Percentiles rank a stretch among this genome's conserved stretches.
Evolutionary conservation across 2,329 filamentous ascomycete genomes (phyloP).

Genomic region (Fusarium goolgardi): DNA sequence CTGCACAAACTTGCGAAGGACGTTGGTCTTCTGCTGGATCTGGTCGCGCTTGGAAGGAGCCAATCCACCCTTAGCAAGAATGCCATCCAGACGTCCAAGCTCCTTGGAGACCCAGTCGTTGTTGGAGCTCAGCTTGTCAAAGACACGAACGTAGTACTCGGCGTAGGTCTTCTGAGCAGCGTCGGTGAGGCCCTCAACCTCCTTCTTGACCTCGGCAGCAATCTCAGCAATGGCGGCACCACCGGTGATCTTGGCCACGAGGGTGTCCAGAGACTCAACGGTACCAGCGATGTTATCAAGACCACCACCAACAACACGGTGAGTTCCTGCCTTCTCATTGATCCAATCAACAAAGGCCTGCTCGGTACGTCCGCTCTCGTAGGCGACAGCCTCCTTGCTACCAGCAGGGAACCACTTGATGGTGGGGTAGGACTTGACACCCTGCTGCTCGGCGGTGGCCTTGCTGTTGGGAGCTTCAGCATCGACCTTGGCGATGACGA

Average conservation of each 20-base stretch:
- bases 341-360: constrained; percentile 81
- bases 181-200: constrained; percentile 73
- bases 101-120: constrained; percentile 87
- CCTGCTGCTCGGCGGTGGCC: constrained; percentile 78
- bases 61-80: constrained; percentile 87
- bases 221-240: constrained; percentile 72
- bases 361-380: constrained; percentile 82
- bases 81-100: constrained; percentile 79
- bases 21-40: constrained; percentile 86
- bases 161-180: constrained; percentile 78
- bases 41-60: constrained; percentile 90
- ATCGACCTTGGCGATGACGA: constrained; percentile 95
- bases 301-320: constrained; percentile 83
- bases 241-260: constrained; percentile 79
- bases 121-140: constrained; percentile 84
- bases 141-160: constrained; percentile 93
- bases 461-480: constrained; percentile 90
- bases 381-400: constrained; percentile 75
- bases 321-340: constrained; percentile 89
- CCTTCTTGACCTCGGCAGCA: constrained; percentile 77
- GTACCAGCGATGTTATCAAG: constrained; percentile 85
- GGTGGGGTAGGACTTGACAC: constrained; percentile 89
- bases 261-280: constrained; percentile 78
- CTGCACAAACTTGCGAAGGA: constrained; percentile 80
- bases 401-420: constrained; percentile 98